phyloP scores from a whole-genome alignment of 73 alveolate species.

The Symbiodinium natans region DNA sequence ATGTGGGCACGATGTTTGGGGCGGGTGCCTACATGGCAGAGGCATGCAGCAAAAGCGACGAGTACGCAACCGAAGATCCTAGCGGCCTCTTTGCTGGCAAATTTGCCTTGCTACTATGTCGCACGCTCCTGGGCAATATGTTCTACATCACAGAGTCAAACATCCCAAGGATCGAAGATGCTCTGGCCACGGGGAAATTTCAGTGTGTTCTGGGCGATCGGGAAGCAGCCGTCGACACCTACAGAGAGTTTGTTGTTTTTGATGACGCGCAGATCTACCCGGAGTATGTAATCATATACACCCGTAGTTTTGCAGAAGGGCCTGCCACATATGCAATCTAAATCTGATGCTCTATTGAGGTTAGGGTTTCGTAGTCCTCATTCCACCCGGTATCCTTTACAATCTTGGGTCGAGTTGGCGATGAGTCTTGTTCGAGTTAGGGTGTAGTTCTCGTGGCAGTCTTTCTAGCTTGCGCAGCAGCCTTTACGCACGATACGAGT shows the following conservation, averaged over 20 bases:
- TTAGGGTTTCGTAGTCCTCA: too few species aligned
- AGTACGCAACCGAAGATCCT: slow-evolving; percentile 51
- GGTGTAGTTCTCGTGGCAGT: too few species aligned
- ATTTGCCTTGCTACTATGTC: slow-evolving; percentile 48
- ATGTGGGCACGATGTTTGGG: slow-evolving; percentile 10
- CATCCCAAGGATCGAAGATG: slow-evolving; percentile 71
- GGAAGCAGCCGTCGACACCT: slow-evolving; percentile 76
- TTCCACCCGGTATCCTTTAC: too few species aligned
- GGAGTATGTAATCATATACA: slow-evolving; percentile 50
- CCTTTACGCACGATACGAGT: too few species aligned
- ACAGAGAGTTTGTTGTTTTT: slow-evolving; percentile 58
- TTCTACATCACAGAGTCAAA: slow-evolving; percentile 64
- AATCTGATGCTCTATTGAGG: too few species aligned
- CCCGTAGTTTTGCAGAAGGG: slow-evolving; percentile 35
- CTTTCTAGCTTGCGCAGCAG: too few species aligned
- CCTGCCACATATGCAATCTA: too few species aligned
- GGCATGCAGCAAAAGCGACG: slow-evolving; percentile 57
- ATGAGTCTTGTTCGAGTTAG: too few species aligned
- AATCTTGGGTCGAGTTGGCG: too few species aligned
- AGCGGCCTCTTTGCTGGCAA: slow-evolving; percentile 54
- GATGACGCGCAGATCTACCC: slow-evolving; percentile 74
- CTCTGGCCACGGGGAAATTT: slow-evolving; percentile 32
- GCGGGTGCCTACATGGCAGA: slow-evolving; percentile 83
- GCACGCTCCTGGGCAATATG: slow-evolving; percentile 55
- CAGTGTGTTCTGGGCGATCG: slow-evolving; percentile 67